Base-by-base conservation (phyloP, 257 asterid species). In the Linderniella brevidens region DNA sequence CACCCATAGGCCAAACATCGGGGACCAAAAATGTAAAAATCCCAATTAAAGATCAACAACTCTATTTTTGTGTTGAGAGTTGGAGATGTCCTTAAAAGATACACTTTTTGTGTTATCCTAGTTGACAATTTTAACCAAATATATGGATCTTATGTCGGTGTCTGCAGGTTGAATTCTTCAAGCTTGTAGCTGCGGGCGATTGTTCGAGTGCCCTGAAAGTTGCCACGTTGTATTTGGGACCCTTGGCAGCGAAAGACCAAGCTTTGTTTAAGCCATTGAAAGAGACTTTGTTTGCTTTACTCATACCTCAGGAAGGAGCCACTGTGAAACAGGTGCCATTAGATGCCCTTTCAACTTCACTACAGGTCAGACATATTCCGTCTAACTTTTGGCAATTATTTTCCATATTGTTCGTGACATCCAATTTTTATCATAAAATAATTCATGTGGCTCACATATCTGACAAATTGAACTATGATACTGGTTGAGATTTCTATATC, bases 141-240 rank as follows among this genome's bases (percentile, higher is more conserved):
- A 37, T 37, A 37, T 37, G 40, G 40, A 6, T 6, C 40, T 37
- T 39, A 11, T 39, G 43, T 39, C 9, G 43, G 43, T 57, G 29
- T 39, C 41, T 68, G 66, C 79, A 90, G 98, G 86, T 86, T 70
- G 99, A 90, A 59, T 90, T 90, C 67, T 62, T 77, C 59, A 90
- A 90, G 77, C 75, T 72, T 55, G 86, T 79, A 48, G 61, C 62
- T 16, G 59, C 70, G 45, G 94, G 96, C 54, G 87, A 90, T 64
- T 74, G 79, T 63, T 55, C 93, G n/a, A 37, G 67, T 64, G 96
- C 99, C 11, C 58, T 90, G 67, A 77, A 59, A 67, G 79, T 85
- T 48, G 99, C 99, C 50, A 71, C 79, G 57, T 66, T 88, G 43
- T 74, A 81, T 77, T 65, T 90, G 76, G 96, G 99, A 46, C 99